These are phyloP conservation scores for Nakataea oryzae DNA, from an alignment of 2,329 filamentous ascomycete genomes.

Conservation along the genomic window DNA sequence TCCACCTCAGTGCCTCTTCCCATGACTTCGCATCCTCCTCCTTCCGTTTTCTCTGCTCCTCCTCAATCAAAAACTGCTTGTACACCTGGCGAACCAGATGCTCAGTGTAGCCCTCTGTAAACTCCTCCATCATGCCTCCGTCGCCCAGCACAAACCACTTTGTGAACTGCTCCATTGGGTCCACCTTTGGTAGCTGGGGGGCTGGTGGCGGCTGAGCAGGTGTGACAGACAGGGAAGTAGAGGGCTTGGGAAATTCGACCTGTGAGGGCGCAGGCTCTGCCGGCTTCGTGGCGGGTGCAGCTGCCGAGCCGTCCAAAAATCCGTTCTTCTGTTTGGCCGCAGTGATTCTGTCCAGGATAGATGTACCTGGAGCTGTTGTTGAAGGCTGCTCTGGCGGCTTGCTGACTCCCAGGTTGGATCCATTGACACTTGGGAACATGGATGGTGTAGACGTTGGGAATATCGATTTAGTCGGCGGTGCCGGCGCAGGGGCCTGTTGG, in stretches of 20 bases:
- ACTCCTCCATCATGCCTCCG: slow-evolving; percentile 39
- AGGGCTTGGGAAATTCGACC: neutral
- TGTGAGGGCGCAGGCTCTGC: neutral
- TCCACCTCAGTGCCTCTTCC: slow-evolving; percentile 36
- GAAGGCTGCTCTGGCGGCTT: neutral
- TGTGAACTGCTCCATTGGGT: slow-evolving; percentile 37
- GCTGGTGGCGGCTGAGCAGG: slow-evolving; percentile 3
- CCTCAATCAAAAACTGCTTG: slow-evolving; percentile 26
- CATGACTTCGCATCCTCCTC: slow-evolving; percentile 38
- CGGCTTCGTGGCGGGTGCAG: neutral
- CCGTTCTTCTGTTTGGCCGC: neutral
- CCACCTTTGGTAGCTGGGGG: slow-evolving; percentile 15
- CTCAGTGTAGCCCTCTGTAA: slow-evolving; percentile 33
- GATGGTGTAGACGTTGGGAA: neutral
- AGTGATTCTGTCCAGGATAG: neutral
- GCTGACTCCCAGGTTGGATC: neutral
- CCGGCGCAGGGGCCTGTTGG: too few relatives aligned
- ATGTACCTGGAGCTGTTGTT: neutral
- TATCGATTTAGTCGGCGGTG: neutral
- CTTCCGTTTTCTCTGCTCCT: slow-evolving; percentile 27
- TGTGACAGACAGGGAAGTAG: neutral
- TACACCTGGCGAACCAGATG: slow-evolving; percentile 32
- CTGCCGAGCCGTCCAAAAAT: neutral
- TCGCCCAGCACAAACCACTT: slow-evolving; percentile 46
- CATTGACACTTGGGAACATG: neutral